Conservation (phyloP, 2,329 filamentous ascomycete species). For the Trichophyton mentagrophytes region DNA sequence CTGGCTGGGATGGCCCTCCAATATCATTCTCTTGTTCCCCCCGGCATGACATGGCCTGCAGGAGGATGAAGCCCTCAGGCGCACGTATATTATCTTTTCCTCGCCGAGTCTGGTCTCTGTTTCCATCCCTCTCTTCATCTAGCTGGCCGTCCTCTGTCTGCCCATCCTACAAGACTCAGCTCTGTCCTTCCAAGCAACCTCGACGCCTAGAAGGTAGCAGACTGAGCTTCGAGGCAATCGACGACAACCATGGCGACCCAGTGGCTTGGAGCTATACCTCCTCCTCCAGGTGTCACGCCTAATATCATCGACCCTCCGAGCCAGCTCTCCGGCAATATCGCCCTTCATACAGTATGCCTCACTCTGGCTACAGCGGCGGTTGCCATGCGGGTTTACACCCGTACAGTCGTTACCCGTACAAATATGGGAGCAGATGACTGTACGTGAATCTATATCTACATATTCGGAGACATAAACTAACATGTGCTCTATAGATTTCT, state of each 20-base stretch:
- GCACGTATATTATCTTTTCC: not conserved
- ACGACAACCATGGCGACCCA: not conserved
- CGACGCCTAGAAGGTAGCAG: not conserved
- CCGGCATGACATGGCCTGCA: not conserved
- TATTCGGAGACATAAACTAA: not conserved
- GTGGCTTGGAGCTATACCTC: slow-evolving; percentile 4
- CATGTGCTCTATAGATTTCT: slow-evolving; percentile 1
- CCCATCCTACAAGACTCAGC: slow-evolving; percentile 1
- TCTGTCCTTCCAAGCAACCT: not conserved
- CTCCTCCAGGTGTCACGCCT: not conserved
- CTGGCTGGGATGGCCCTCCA: not conserved
- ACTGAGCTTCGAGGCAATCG: not conserved
- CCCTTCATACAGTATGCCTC: slow-evolving; percentile 4
- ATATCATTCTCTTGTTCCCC: not conserved
- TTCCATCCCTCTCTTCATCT: not conserved
- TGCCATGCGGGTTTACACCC: slow-evolving; percentile 5
- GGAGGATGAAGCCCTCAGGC: not conserved
- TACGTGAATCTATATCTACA: not conserved
- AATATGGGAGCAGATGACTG: slow-evolving; percentile 1
- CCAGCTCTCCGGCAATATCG: not conserved
- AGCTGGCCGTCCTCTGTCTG: not conserved
- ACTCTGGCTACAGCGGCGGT: not conserved
- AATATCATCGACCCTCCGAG: slow-evolving; percentile 3
- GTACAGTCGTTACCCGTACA: not conserved
- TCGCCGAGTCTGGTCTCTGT: not conserved